Evolutionary conservation across 495 filamentous ascomycete species (phyloP).

Genomic region (Aspergillus sclerotioniger): DNA sequence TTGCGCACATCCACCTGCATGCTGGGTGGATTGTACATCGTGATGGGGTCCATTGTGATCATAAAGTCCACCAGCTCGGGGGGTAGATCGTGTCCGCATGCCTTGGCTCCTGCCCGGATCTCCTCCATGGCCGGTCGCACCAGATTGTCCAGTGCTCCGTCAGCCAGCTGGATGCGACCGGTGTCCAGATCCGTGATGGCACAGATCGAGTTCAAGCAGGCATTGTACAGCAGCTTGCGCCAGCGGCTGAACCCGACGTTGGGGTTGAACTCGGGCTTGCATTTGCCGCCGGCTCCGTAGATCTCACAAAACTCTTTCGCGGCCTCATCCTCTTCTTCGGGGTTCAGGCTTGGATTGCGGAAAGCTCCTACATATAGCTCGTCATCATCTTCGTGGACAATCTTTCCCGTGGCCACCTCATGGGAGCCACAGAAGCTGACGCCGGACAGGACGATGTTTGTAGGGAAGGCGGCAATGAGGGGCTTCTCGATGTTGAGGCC

Average conservation of each 20-base stretch:
- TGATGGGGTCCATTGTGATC: slow-evolving; percentile 23
- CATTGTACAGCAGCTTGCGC: slow-evolving; percentile 52
- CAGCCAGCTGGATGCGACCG: slow-evolving; percentile 34
- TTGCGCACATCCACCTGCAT: slow-evolving; percentile 48
- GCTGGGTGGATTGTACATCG: slow-evolving; percentile 45
- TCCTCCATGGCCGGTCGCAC: slow-evolving; percentile 41
- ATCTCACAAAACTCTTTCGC: slow-evolving; percentile 39
- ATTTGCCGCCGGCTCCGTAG: slow-evolving; percentile 34
- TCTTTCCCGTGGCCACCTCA: slow-evolving; percentile 43
- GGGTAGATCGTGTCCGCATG: slow-evolving; percentile 15
- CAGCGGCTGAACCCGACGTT: slow-evolving; percentile 45
- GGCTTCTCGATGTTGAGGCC: slow-evolving; percentile 63
- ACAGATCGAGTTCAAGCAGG: slow-evolving; percentile 44
- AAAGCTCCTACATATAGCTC: slow-evolving; percentile 45
- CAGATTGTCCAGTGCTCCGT: slow-evolving; percentile 39
- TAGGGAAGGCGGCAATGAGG: slow-evolving; percentile 38
- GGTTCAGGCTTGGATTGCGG: slow-evolving; percentile 26
- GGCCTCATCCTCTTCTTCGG: slow-evolving; percentile 16
- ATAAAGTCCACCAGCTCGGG: slow-evolving; percentile 29
- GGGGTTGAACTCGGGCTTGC: slow-evolving; percentile 22
- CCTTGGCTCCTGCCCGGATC: slow-evolving; percentile 31
- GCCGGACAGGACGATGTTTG: slow-evolving; percentile 51
- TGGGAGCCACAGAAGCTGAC: slow-evolving; percentile 51
- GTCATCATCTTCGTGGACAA: slow-evolving; percentile 46
- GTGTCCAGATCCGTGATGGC: slow-evolving; percentile 51